A percentile compares a stretch with the other conserved stretches of the same genome.
These are phyloP conservation scores for Puccinia horiana DNA, from an alignment of 1,284 basidiomycete species.

Conservation along the genomic window DNA sequence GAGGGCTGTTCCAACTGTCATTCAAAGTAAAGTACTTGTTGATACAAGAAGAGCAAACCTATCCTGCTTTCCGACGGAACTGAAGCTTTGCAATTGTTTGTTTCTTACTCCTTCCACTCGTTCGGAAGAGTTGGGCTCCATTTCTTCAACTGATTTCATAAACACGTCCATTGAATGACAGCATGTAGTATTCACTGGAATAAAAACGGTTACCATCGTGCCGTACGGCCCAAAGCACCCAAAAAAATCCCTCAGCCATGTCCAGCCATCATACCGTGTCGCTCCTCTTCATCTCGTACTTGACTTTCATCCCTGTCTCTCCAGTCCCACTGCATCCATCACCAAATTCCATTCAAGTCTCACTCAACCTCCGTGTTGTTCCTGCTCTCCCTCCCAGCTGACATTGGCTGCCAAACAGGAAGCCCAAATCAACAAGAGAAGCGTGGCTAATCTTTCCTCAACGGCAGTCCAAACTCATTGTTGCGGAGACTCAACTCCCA, in stretches of 20 bases:
- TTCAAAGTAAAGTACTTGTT: conserved; percentile 28
- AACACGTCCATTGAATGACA: background rate
- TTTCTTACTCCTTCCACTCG: background rate
- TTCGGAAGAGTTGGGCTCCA: background rate
- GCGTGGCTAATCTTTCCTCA: conserved; percentile 40
- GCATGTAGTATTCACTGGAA: conserved; percentile 48
- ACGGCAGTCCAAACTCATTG: conserved; percentile 44
- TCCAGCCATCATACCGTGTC: background rate
- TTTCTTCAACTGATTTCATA: background rate
- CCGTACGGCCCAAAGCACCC: conserved; percentile 12
- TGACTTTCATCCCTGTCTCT: conserved; percentile 13
- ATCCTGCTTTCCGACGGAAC: conserved; percentile 19
- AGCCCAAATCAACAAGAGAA: conserved; percentile 36
- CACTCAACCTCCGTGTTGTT: background rate
- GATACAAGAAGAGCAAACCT: conserved; percentile 39
- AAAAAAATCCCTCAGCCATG: conserved; percentile 4
- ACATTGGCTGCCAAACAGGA: conserved; percentile 42
- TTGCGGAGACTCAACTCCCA: conserved; percentile 28
- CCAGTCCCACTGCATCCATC: conserved; percentile 39
- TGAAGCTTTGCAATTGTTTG: conserved; percentile 46
- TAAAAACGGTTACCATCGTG: conserved; percentile 42
- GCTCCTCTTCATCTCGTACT: conserved; percentile 29
- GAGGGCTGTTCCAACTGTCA: conserved; percentile 42
- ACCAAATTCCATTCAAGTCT: conserved; percentile 20
- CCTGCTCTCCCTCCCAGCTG: conserved; percentile 40